Percentiles rank a stretch among this genome's conserved stretches.
Conservation (phyloP, 2,329 filamentous ascomycete genomes). For the Parastagonospora nodorum region DNA sequence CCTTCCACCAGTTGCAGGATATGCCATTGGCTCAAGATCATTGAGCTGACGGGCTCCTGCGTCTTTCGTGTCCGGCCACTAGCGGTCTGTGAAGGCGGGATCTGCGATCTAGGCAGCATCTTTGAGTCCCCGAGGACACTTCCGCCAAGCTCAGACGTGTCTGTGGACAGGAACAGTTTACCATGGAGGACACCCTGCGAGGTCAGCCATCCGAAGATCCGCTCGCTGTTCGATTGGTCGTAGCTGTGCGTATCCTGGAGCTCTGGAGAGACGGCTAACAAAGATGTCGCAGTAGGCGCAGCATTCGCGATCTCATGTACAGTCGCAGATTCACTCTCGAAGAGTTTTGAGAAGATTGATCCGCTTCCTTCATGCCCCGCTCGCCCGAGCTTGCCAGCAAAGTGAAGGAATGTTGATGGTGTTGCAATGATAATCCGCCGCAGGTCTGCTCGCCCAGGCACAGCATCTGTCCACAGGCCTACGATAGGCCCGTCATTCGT, state of each 20-base stretch:
- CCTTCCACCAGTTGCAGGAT: slow-evolving; percentile 82
- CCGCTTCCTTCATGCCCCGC: slow-evolving; percentile 77
- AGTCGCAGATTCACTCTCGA: slow-evolving; percentile 82
- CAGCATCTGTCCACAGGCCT: slow-evolving; percentile 80
- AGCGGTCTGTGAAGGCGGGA: slow-evolving; percentile 70
- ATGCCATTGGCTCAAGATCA: slow-evolving; percentile 92
- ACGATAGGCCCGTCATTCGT: slow-evolving; percentile 81
- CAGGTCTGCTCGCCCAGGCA: slow-evolving; percentile 71
- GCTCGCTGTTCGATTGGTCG: slow-evolving; percentile 66
- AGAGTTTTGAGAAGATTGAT: slow-evolving; percentile 84
- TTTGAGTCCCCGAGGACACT: slow-evolving; percentile 80
- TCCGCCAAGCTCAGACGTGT: slow-evolving; percentile 68
- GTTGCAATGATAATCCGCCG: slow-evolving; percentile 82
- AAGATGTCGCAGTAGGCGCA: slow-evolving; percentile 64
- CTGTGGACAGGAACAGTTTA: slow-evolving; percentile 68
- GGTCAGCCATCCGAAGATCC: slow-evolving; percentile 88
- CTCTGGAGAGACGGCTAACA: slow-evolving; percentile 78
- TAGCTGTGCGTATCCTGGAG: slow-evolving; percentile 53
- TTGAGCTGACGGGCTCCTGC: slow-evolving; percentile 75
- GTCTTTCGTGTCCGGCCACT: slow-evolving; percentile 68
- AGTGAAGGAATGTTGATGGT: slow-evolving; percentile 76
- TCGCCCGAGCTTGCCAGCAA: slow-evolving; percentile 76
- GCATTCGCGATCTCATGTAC: slow-evolving; percentile 73
- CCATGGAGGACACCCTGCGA: slow-evolving; percentile 87
- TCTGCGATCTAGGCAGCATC: slow-evolving; percentile 73